These are phyloP conservation scores for Cyclocybe aegerita DNA, from an alignment of 768 basidiomycete species.

Conservation along the genomic window DNA sequence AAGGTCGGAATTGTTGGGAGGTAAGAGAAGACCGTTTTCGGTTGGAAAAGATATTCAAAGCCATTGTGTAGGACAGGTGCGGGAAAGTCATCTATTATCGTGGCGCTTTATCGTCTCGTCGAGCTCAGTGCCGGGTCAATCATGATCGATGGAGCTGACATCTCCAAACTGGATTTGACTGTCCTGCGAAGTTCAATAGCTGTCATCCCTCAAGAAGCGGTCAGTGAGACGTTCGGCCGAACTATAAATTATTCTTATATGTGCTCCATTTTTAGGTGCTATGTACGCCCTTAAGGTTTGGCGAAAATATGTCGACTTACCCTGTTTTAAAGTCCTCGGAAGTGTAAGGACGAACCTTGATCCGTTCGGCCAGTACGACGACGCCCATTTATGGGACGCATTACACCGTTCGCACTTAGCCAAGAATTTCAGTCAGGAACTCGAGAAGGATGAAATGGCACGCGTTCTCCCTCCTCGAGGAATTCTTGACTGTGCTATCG, in stretches of 20 bases:
- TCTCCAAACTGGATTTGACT: constrained; percentile 72
- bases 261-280: constrained; percentile 7
- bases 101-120: constrained; percentile 80
- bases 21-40: constrained; percentile 15
- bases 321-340: constrained; percentile 55
- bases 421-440: too few relatives aligned
- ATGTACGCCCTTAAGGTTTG: constrained; percentile 32
- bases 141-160: constrained; percentile 76
- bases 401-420: constrained; percentile 82
- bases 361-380: constrained; percentile 79
- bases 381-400: constrained; percentile 83
- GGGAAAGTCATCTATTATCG: constrained; percentile 87
- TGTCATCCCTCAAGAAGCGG: constrained; percentile 86
- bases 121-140: constrained; percentile 76
- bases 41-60: background rate
- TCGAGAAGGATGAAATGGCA: constrained; percentile 26
- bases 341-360: constrained; percentile 86
- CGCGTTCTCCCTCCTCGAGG: constrained; percentile 55
- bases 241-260: background rate
- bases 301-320: constrained; percentile 32
- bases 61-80: constrained; percentile 62
- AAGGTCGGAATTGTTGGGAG: constrained; percentile 89
- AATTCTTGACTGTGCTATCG: constrained; percentile 76
- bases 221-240: constrained; percentile 30
- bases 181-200: constrained; percentile 65